phyloP scores from a whole-genome alignment of 1,284 basidiomycete genomes.

The Ustilago vetiveriae region DNA sequence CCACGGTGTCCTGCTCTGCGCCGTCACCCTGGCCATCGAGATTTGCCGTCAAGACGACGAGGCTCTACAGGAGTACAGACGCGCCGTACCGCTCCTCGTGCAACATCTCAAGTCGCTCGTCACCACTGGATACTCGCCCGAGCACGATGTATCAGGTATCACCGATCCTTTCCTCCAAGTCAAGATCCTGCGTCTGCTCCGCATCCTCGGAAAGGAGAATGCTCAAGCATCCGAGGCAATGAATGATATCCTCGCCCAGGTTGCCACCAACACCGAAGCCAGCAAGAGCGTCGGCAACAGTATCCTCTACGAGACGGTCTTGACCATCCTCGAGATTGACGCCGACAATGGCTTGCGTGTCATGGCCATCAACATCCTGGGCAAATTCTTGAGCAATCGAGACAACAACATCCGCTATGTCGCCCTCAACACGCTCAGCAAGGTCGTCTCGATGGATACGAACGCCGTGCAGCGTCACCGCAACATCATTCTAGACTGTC shows the following conservation, averaged over 20 bases:
- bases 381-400: conserved; percentile 95
- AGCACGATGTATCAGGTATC: conserved; percentile 99
- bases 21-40: conserved; percentile 93
- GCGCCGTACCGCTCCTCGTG: conserved; percentile 90
- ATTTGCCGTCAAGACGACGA: conserved; percentile 84
- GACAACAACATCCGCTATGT: conserved; percentile 99
- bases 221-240: conserved; percentile 87
- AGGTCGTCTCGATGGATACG: conserved; percentile 97
- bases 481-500: conserved; percentile 96
- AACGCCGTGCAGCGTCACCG: conserved; percentile 98
- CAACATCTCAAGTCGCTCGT: conserved; percentile 94
- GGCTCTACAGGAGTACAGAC: conserved; percentile 85
- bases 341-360: conserved; percentile 94
- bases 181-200: conserved; percentile 92
- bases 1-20: conserved; percentile 92
- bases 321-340: conserved; percentile 97
- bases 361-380: conserved; percentile 99
- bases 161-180: conserved; percentile 98
- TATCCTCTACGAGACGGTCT: conserved; percentile 96
- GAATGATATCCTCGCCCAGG: conserved; percentile 99
- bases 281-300: conserved; percentile 98
- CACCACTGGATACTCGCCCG: conserved; percentile 96
- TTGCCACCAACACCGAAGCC: conserved; percentile 97
- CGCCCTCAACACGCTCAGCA: conserved; percentile 96
- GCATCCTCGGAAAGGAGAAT: conserved; percentile 86